phyloP scores from a whole-genome alignment of 306 rosid species.

The Macrotyloma uniflorum region DNA sequence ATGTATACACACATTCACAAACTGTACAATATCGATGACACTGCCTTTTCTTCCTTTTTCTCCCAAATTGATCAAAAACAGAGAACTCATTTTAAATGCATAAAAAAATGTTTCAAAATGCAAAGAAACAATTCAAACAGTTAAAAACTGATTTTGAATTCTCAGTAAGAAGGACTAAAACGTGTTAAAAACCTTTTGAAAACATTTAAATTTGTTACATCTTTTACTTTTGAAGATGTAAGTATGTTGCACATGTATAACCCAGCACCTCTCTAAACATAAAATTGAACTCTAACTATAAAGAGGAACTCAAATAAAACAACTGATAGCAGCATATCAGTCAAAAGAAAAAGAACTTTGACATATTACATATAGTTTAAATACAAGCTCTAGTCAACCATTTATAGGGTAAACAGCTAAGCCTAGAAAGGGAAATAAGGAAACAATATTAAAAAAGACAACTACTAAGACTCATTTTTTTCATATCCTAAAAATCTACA shows the following conservation, averaged over 20 bases:
- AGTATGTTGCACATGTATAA: background rate
- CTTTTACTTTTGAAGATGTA: background rate
- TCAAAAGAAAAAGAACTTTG: background rate
- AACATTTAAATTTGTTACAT: background rate
- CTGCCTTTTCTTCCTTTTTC: background rate
- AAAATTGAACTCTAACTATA: background rate
- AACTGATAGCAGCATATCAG: background rate
- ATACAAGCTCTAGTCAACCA: background rate
- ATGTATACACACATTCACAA: background rate
- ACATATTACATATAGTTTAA: no score
- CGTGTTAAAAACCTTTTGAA: background rate
- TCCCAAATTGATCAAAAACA: background rate
- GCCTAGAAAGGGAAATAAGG: background rate
- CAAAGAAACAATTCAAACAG: constrained; percentile 10
- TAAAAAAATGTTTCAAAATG: constrained; percentile 2
- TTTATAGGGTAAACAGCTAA: background rate
- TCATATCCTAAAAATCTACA: background rate
- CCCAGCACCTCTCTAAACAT: background rate
- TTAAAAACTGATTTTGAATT: background rate
- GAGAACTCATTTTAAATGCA: background rate
- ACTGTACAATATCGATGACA: background rate
- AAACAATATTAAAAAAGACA: no score
- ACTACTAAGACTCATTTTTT: background rate
- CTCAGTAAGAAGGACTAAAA: constrained; percentile 5
- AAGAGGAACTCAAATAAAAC: background rate